These are phyloP conservation scores for Logfia minima DNA, from an alignment of 129 eudicot species.

Conservation along the genomic window DNA sequence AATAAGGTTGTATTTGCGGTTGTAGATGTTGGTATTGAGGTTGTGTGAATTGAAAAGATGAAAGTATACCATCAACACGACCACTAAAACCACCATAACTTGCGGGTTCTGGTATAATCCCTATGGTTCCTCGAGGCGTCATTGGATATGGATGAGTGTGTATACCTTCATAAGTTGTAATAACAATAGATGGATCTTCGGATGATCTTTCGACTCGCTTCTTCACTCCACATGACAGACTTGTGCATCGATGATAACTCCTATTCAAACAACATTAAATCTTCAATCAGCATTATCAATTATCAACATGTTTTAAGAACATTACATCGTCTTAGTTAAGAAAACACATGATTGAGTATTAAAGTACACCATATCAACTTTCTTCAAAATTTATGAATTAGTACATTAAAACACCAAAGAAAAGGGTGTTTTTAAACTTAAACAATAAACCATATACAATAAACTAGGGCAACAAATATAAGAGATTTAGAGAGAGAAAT, in stretches of 20 bases:
- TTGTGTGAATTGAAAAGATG: slow-evolving; percentile 44
- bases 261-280: slow-evolving; percentile 28
- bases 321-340: too few species aligned
- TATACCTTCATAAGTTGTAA: slow-evolving; percentile 89
- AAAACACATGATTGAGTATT: background rate
- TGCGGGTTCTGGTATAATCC: slow-evolving; percentile 42
- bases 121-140: slow-evolving; percentile 70
- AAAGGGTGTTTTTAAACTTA: background rate
- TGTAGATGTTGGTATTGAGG: slow-evolving; percentile 38
- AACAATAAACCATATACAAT: slow-evolving; percentile 1
- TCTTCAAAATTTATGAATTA: slow-evolving; percentile 9
- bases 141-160: slow-evolving; percentile 87
- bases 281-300: background rate
- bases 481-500: slow-evolving; percentile 23
- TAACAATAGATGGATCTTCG: slow-evolving; percentile 75
- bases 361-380: background rate
- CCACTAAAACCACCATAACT: slow-evolving; percentile 33
- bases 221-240: slow-evolving; percentile 84
- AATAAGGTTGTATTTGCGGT: slow-evolving; percentile 42
- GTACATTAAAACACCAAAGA: slow-evolving; percentile 14
- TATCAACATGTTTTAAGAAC: too few species aligned
- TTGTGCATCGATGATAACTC: slow-evolving; percentile 98
- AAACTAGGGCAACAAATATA: slow-evolving; percentile 21
- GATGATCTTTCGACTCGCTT: slow-evolving; percentile 89
- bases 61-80: slow-evolving; percentile 29